Percentiles rank a stretch among this genome's conserved stretches.
These are phyloP conservation scores for sunflower (Helianthus annuus) DNA, from an alignment of 129 eudicot genomes.

Conservation along the genomic window HanXRQr2.0-SUNRISE NC_035439.2:144166925-144167424, in stretches of 20 bases:
- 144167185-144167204: conserved; percentile 63
- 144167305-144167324: conserved; percentile 94
- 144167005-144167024: neutral
- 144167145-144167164: conserved; percentile 73
- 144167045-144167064: conserved; percentile 94
- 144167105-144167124: conserved; percentile 98
- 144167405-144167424: conserved; percentile 85
- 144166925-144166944: too few relatives aligned
- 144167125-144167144: conserved; percentile 82
- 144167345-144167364: conserved; percentile 94
- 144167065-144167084: conserved; percentile 86
- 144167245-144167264: conserved; percentile 82
- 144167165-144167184: conserved; percentile 44
- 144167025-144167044: conserved; percentile 40
- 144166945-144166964: too few relatives aligned
- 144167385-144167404: conserved; percentile 93
- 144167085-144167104: conserved; percentile 80
- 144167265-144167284: conserved; percentile 67
- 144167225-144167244: conserved; percentile 91
- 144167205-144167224: conserved; percentile 89
- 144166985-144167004: too few relatives aligned
- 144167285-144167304: conserved; percentile 73
- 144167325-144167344: conserved; percentile 88
- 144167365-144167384: conserved; percentile 86
- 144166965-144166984: too few relatives aligned